Evolutionary conservation across 306 rosid species (phyloP).

Genomic region (Fragaria nilgerrensis): DNA sequence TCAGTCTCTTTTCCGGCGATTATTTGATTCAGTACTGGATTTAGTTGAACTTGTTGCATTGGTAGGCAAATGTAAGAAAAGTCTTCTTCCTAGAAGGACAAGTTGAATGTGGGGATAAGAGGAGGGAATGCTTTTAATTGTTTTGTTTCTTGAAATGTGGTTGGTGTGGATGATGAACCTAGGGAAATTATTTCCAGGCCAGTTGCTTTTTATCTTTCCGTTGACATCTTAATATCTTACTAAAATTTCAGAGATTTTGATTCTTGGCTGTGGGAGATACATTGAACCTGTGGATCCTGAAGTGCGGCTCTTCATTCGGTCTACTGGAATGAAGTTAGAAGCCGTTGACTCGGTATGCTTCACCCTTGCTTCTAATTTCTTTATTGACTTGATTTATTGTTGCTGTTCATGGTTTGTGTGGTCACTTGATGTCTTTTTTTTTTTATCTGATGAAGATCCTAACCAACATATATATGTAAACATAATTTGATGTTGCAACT

Average conservation of each 20-base stretch:
- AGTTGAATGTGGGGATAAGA: background rate
- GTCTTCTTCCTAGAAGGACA: background rate
- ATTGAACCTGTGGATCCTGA: conserved; percentile 72
- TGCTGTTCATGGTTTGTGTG: background rate
- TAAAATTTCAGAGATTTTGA: conserved; percentile 69
- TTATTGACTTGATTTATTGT: background rate
- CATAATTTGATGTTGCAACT: background rate
- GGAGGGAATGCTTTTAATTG: background rate
- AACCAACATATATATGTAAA: background rate
- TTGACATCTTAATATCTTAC: conserved; percentile 5
- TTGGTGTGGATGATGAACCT: background rate
- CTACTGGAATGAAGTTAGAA: conserved; percentile 89
- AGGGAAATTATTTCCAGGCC: background rate
- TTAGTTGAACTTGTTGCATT: background rate
- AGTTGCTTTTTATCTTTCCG: conserved; percentile 11
- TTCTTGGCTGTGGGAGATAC: conserved; percentile 83
- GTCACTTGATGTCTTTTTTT: background rate
- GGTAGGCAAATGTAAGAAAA: background rate
- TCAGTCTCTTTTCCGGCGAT: background rate
- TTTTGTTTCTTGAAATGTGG: background rate
- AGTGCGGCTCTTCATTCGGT: conserved; percentile 51
- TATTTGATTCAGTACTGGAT: background rate
- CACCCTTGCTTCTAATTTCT: background rate
- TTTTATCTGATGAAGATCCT: background rate
- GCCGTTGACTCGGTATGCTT: conserved; percentile 67